Evolutionary conservation across 805 yeast species (phyloP), one percentile per base, ranked within the genome.

Genomic region (Saccharomycopsis sp.): DNA sequence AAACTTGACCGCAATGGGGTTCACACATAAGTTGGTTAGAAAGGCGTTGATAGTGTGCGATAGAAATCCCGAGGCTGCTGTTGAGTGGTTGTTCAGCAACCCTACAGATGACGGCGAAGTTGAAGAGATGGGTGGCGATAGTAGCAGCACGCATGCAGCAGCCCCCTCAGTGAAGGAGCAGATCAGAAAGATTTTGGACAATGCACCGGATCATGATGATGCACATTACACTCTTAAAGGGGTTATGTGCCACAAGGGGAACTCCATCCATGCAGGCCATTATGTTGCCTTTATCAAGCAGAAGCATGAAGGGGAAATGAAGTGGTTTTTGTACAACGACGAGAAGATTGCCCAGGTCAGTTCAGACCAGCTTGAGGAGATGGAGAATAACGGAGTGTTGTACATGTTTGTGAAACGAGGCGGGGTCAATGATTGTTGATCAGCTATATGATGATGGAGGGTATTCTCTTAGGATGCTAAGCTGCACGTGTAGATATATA

Each of bases 331-430:
- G 32, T 88, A 76, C 62, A 87, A 87, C 55, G 96, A 87, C 55
- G 96, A 87, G 52, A 86, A 85, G 58, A 94, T 87, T 2, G 89
- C 81, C 6, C n/a, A n/a, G n/a, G n/a, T n/a, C n/a, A n/a, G n/a
- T n/a, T n/a, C n/a, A n/a, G n/a, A n/a, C n/a, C n/a, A n/a, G n/a
- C 53, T 64, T 8, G 39, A 45, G 5, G 61, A 58, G 38, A 56
- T 69, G 23, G 62, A 58, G 42, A 59, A 55, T 22, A 71, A 64
- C 44, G 76, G 72, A 0, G 71, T 71, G 51, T 59, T 72, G 5
- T 72, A 69, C 49, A 35, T 72, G 18, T 65, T 66, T 44, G 58
- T 41, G 8, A 46, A 43, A 17, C 38, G 34, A 20, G 38, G 40
- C 16, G 25, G 41, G 4, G 9, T 6, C 5, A 34, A 43, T 27